Percentiles rank a stretch among this genome's conserved stretches.
phyloP scores from a whole-genome alignment of 768 basidiomycete species.

The Jaapia argillacea region DNA sequence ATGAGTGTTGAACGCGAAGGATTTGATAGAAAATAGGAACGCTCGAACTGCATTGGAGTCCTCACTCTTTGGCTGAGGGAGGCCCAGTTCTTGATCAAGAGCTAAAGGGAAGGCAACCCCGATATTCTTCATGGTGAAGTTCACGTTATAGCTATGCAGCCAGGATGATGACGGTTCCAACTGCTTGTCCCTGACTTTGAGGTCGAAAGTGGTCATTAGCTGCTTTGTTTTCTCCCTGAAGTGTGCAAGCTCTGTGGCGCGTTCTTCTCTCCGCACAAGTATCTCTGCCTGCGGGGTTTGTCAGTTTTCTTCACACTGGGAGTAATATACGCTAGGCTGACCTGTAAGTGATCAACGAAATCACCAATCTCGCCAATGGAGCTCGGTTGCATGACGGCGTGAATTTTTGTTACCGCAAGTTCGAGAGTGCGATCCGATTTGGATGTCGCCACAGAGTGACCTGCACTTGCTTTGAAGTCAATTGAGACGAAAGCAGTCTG shows the following conservation, averaged over 20 bases:
- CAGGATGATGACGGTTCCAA: slow-evolving; percentile 28
- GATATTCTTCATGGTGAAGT: slow-evolving; percentile 50
- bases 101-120: slow-evolving; percentile 89
- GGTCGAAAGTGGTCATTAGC: slow-evolving; percentile 68
- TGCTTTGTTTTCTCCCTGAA: slow-evolving; percentile 76
- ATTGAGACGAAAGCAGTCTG: slow-evolving; percentile 79
- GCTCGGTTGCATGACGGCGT: slow-evolving; percentile 91
- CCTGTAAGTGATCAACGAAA: slow-evolving; percentile 79
- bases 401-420: slow-evolving; percentile 60
- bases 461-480: slow-evolving; percentile 40
- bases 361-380: slow-evolving; percentile 88
- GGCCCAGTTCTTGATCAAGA: slow-evolving; percentile 45
- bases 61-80: slow-evolving; percentile 29
- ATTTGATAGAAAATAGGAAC: slow-evolving; percentile 76
- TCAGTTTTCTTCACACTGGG: too few relatives aligned
- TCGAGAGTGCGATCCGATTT: slow-evolving; percentile 29
- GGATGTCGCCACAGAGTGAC: slow-evolving; percentile 1
- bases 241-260: slow-evolving; percentile 66
- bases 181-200: slow-evolving; percentile 35
- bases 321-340: slow-evolving; percentile 15
- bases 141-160: slow-evolving; percentile 45
- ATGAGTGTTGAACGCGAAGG: slow-evolving; percentile 61
- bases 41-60: slow-evolving; percentile 51
- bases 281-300: slow-evolving; percentile 53
- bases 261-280: slow-evolving; percentile 58